phyloP scores from a whole-genome alignment of 805 yeast species.

The Saccharomyces paradoxus region DNA sequence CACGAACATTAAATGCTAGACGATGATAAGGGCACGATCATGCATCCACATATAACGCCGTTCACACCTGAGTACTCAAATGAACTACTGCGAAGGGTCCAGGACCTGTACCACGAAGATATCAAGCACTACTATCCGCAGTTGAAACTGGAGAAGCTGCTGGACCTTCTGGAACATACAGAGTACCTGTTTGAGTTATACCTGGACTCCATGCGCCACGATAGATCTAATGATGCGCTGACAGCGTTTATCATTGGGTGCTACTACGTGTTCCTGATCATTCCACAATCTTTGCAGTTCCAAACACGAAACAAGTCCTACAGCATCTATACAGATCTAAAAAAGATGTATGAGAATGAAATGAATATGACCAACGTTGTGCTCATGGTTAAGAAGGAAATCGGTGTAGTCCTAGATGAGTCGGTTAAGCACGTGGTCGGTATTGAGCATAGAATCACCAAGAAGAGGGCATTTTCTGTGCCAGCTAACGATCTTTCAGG shows the following conservation, averaged over 20 bases:
- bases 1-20: not conserved
- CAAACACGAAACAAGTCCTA: slow-evolving; percentile 35
- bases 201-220: slow-evolving; percentile 10
- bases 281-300: slow-evolving; percentile 36
- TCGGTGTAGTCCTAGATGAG: slow-evolving; percentile 23
- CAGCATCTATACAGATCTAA: slow-evolving; percentile 31
- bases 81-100: slow-evolving; percentile 27
- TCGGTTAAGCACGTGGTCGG: slow-evolving; percentile 11
- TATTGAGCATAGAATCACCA: slow-evolving; percentile 8
- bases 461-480: slow-evolving; percentile 30
- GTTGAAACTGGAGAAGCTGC: slow-evolving; percentile 27
- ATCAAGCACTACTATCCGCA: slow-evolving; percentile 24
- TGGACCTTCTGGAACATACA: slow-evolving; percentile 30
- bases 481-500: slow-evolving; percentile 8
- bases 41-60: not conserved
- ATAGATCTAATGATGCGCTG: slow-evolving; percentile 24
- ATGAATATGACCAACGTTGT: slow-evolving; percentile 35
- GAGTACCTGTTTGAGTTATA: slow-evolving; percentile 28
- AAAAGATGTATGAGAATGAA: slow-evolving; percentile 31
- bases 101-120: slow-evolving; percentile 27
- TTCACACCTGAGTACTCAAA: slow-evolving; percentile 37
- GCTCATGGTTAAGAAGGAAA: slow-evolving; percentile 29
- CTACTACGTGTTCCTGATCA: slow-evolving; percentile 31
- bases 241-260: slow-evolving; percentile 32
- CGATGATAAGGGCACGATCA: not conserved